A percentile compares a stretch with the other conserved stretches of the same genome.
Evolutionary conservation across 129 eudicot genomes (phyloP).

Genomic region (Scalesia atractyloides): DNA sequence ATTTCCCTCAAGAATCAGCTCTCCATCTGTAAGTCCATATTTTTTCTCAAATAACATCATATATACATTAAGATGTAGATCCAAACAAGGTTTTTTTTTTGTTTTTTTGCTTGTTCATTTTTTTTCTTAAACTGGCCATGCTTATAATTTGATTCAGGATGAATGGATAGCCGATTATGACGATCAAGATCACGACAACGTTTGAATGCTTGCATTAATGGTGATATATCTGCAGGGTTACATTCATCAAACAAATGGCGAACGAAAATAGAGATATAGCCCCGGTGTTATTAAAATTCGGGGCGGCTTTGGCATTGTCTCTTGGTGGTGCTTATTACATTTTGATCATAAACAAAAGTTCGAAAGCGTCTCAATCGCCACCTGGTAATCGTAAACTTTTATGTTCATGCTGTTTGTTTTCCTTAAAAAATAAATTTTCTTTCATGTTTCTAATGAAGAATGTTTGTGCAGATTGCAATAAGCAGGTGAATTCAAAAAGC

Average conservation of each 20-base stretch:
- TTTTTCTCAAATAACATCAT: slow-evolving; percentile 11
- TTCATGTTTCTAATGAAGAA: slow-evolving; percentile 23
- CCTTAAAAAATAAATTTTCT: neutral
- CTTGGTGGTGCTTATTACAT: slow-evolving; percentile 70
- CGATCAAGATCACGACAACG: slow-evolving; percentile 9
- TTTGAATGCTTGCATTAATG: slow-evolving; percentile 22
- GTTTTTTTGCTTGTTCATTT: neutral
- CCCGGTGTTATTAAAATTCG: slow-evolving; percentile 68
- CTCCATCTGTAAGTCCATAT: slow-evolving; percentile 13
- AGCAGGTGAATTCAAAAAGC: slow-evolving; percentile 33
- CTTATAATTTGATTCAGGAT: slow-evolving; percentile 7
- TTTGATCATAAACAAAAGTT: slow-evolving; percentile 43
- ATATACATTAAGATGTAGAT: neutral
- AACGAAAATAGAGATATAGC: slow-evolving; percentile 51
- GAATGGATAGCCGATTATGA: slow-evolving; percentile 14
- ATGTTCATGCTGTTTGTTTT: slow-evolving; percentile 17
- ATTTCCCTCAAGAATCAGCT: slow-evolving; percentile 16
- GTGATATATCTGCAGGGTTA: neutral
- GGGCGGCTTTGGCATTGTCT: slow-evolving; percentile 67
- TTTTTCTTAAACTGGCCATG: slow-evolving; percentile 26
- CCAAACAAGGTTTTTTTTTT: slow-evolving; percentile 21
- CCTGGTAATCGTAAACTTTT: slow-evolving; percentile 22
- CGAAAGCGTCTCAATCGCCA: slow-evolving; percentile 38
- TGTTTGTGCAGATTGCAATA: slow-evolving; percentile 43
- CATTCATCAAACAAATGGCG: slow-evolving; percentile 25